Base-by-base conservation (phyloP, 441 rosid species). In the Eutrema salsugineum region DNA sequence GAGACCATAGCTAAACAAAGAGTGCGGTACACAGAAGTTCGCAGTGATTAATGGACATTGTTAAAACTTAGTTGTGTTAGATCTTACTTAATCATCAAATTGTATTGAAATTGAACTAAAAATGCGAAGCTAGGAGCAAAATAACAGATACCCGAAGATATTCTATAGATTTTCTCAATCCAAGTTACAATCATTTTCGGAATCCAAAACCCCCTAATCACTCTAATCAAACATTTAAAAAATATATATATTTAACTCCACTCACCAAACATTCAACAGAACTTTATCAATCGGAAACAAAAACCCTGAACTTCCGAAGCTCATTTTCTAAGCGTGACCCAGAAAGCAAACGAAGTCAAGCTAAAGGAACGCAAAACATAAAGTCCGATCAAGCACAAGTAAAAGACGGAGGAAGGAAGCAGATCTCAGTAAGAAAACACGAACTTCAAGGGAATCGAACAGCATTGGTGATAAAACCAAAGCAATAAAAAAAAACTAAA, bases 401-500 rank as follows among this genome's bases (percentile, higher is more conserved):
- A 70, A 24, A 55, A 36, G n/a, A 20, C 0, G 22, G 20, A 60
- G 27, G 42, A 6, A 9, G 43, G 20, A 62, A 62, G 55, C 71
- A 76, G 75, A 76, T 69, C 79, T 56, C 66, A 55, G 53, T 17
- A 1, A 8, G 1, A 39, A 69, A 57, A 62, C 11, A 56, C 11
- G 6, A 69, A 30, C 53, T 68, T 53, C 9, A 63, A 48, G 70
- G 28, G 57, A 75, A 53, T 35, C 58, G 27, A 55, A 19, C 66
- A 56, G 79, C 79, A 76, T 76, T 76, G 75, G 71, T 70, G 76
- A 70, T 57, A 70, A 70, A 49, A 76, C 42, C 75, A 76, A 76
- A 70, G 76, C 67, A 49, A 64, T 51, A 19, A 35, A n/a, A 19
- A 35, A n/a, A 47, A 73, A 57, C 35, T 22, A 11, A 33, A 48